Evolutionary conservation across 495 filamentous ascomycete species (phyloP).

Genomic region (Talaromyces wortmannii): DNA sequence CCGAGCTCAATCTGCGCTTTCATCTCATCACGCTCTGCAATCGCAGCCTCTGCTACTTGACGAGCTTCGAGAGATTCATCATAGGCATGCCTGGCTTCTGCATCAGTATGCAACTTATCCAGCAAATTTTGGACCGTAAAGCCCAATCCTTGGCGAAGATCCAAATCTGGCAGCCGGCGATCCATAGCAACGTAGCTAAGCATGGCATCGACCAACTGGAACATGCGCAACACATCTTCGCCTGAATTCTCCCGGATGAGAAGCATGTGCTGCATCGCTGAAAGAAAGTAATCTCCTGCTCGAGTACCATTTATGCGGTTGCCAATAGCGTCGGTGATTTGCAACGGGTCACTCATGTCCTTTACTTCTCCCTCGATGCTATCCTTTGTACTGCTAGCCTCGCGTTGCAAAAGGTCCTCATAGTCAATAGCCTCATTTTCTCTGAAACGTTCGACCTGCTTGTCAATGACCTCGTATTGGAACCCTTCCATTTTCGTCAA

Average conservation of each 20-base stretch:
- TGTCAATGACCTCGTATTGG: constrained; percentile 97
- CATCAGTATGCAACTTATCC: constrained; percentile 93
- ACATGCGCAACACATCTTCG: constrained; percentile 91
- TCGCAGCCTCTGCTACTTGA: constrained; percentile 88
- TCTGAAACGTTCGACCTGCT: constrained; percentile 91
- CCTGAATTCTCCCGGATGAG: constrained; percentile 88
- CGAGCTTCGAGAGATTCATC: constrained; percentile 86
- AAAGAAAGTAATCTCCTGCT: constrained; percentile 92
- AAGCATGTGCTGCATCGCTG: constrained; percentile 89
- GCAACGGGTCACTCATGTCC: constrained; percentile 86
- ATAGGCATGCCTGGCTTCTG: constrained; percentile 81
- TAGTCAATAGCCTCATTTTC: constrained; percentile 96
- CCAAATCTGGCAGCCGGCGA: constrained; percentile 88
- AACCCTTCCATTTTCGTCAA: constrained; percentile 96
- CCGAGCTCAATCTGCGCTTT: constrained; percentile 85
- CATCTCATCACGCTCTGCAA: constrained; percentile 97
- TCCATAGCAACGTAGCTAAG: constrained; percentile 99
- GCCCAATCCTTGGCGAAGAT: constrained; percentile 92
- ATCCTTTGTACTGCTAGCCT: constrained; percentile 85
- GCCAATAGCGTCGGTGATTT: constrained; percentile 92
- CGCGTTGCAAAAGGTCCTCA: constrained; percentile 90
- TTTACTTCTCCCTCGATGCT: constrained; percentile 85
- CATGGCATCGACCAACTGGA: constrained; percentile 97
- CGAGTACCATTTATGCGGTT: constrained; percentile 75
- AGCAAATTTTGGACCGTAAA: constrained; percentile 94